phyloP scores from a whole-genome alignment of 2,329 filamentous ascomycete species.

The Pochonia chlamydosporia region DNA sequence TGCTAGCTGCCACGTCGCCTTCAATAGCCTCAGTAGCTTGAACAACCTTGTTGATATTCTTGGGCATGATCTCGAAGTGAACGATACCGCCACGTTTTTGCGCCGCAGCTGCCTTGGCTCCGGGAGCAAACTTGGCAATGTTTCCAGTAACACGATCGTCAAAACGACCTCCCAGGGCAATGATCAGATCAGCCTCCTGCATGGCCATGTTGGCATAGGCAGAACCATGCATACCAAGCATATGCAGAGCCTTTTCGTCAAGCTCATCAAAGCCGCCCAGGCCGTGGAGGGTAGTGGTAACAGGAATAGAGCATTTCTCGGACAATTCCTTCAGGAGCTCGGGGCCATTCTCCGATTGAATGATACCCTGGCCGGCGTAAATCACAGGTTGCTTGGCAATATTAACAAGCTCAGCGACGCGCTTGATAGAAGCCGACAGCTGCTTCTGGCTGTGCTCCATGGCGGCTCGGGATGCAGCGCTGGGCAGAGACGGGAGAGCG shows the following conservation, averaged over 20 bases:
- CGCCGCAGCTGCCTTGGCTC: conserved; percentile 74
- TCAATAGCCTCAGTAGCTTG: conserved; percentile 94
- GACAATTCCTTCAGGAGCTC: conserved; percentile 77
- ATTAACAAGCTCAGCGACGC: conserved; percentile 79
- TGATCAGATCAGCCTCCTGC: conserved; percentile 92
- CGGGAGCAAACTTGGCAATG: conserved; percentile 82
- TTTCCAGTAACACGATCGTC: conserved; percentile 89
- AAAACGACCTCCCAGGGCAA: conserved; percentile 88
- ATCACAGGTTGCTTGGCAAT: conserved; percentile 89
- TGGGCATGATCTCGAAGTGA: conserved; percentile 97
- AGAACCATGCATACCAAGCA: conserved; percentile 98
- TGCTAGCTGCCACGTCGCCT: conserved; percentile 80
- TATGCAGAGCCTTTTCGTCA: conserved; percentile 90
- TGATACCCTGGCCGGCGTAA: conserved; percentile 87
- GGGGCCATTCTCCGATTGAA: conserved; percentile 73
- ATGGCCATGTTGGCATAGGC: conserved; percentile 98
- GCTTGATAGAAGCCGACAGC: conserved; percentile 65
- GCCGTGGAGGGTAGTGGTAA: conserved; percentile 92
- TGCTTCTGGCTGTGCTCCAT: conserved; percentile 67
- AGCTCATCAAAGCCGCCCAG: conserved; percentile 90
- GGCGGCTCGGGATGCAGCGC: conserved; percentile 77
- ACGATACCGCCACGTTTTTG: conserved; percentile 90
- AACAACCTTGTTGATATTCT: conserved; percentile 99
- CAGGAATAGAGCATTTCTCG: conserved; percentile 86
- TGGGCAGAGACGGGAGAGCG: conserved; percentile 72